phyloP scores from a whole-genome alignment of 2,329 filamentous ascomycete genomes.

The Cytospora leucostoma region DNA sequence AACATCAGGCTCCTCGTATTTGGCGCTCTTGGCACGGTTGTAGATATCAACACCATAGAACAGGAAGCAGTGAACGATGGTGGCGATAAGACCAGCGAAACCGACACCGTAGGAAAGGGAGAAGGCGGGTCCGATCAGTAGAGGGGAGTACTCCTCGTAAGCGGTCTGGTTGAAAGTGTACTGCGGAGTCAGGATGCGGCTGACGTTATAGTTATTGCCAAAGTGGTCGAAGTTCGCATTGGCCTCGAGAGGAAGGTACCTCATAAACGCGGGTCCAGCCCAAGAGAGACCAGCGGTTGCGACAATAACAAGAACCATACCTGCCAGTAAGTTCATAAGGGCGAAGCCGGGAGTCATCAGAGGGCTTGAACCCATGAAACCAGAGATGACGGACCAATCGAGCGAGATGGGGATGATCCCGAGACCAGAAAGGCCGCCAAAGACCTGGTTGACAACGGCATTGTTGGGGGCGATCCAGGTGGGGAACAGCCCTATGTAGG shows the following conservation, averaged over 20 bases:
- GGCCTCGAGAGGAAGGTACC: constrained; percentile 13
- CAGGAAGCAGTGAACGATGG: constrained; percentile 20
- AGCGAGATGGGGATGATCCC: constrained; percentile 9
- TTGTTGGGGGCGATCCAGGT: constrained; percentile 18
- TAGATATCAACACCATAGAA: constrained; percentile 32
- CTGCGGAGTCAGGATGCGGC: constrained; percentile 10
- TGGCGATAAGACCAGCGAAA: constrained; percentile 11
- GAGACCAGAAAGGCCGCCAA: constrained; percentile 10
- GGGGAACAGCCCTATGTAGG: constrained; percentile 8
- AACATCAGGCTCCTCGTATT: constrained; percentile 23
- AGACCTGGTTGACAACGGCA: constrained; percentile 14
- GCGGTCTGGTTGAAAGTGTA: constrained; percentile 14
- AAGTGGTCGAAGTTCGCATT: constrained; percentile 12
- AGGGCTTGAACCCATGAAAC: constrained; percentile 8
- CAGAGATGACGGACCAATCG: constrained; percentile 18
- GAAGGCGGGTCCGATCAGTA: constrained; percentile 1
- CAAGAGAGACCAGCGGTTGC: constrained; percentile 8
- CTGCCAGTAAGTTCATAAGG: constrained; percentile 15
- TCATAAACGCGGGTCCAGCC: constrained; percentile 12
- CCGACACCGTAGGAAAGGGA: constrained; percentile 10
- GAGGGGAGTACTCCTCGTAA: constrained; percentile 12
- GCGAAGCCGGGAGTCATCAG: constrained; percentile 13
- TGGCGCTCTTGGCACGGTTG: constrained; percentile 26
- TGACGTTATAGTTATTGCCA: background rate
- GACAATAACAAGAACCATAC: constrained; percentile 12